A percentile compares a stretch with the other conserved stretches of the same genome.
Evolutionary conservation across 805 yeast genomes (phyloP).

Genomic region (Pichia nakasei): DNA sequence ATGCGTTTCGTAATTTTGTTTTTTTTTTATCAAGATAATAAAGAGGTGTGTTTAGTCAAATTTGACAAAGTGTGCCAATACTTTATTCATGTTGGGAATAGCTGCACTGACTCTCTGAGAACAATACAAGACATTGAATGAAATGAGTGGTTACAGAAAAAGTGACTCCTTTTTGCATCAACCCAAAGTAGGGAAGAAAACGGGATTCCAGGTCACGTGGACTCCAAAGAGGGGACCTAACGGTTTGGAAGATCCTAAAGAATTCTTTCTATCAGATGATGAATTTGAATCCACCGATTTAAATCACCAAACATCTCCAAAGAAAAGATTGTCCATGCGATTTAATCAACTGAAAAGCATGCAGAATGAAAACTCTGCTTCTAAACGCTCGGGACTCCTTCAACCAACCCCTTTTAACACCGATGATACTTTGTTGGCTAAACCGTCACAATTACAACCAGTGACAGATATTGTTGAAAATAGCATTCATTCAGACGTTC

Average conservation of each 20-base stretch:
- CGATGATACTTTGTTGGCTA: neutral
- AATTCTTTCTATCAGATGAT: slow-evolving; percentile 48
- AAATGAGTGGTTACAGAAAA: slow-evolving; percentile 13
- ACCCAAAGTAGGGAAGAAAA: slow-evolving; percentile 59
- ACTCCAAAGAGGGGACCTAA: slow-evolving; percentile 44
- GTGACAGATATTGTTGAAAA: neutral
- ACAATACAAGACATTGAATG: no score
- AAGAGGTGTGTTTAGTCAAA: no score
- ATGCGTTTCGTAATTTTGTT: no score
- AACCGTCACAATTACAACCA: neutral
- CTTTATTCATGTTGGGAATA: no score
- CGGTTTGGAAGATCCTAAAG: slow-evolving; percentile 62
- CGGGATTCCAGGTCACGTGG: slow-evolving; percentile 37
- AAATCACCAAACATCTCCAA: slow-evolving; percentile 7
- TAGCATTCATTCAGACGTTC: neutral
- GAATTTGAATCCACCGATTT: slow-evolving; percentile 26
- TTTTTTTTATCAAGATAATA: no score
- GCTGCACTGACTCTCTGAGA: no score
- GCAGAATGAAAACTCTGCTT: neutral
- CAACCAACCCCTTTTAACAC: no score
- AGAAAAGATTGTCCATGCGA: slow-evolving; percentile 8
- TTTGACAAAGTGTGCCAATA: no score
- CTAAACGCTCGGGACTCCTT: no score
- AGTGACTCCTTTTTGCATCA: slow-evolving; percentile 34
- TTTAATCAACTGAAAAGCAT: neutral